These are phyloP conservation scores for Venturia asperata DNA, from an alignment of 2,329 filamentous ascomycete species.

Conservation along the genomic window DNA sequence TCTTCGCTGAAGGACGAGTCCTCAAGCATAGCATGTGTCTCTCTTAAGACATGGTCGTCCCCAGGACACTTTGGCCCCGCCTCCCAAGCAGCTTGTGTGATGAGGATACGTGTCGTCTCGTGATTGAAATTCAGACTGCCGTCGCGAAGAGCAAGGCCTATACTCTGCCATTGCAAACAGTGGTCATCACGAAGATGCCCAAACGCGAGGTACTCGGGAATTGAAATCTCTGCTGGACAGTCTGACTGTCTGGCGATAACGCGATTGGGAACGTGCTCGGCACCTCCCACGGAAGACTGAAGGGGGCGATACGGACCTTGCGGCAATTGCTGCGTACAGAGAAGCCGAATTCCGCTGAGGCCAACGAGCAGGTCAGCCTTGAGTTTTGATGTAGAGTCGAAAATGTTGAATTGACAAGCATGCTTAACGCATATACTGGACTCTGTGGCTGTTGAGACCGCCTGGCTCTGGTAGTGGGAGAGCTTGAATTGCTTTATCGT, in stretches of 20 bases:
- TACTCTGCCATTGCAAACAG: constrained; percentile 41
- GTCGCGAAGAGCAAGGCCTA: constrained; percentile 46
- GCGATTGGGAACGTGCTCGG: neutral
- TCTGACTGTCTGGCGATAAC: constrained; percentile 38
- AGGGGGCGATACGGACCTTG: neutral
- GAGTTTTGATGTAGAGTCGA: neutral
- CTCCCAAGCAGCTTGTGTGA: constrained; percentile 49
- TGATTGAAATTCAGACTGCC: constrained; percentile 55
- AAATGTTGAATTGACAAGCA: neutral
- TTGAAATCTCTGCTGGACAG: constrained; percentile 42
- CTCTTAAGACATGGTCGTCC: neutral
- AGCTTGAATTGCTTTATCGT: neutral
- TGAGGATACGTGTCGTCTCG: constrained; percentile 42
- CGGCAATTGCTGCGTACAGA: neutral
- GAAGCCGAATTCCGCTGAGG: neutral
- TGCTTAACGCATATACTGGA: neutral
- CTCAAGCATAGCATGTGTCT: neutral
- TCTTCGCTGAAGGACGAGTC: neutral
- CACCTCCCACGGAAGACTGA: neutral
- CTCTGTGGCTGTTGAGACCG: neutral
- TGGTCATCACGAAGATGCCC: constrained; percentile 43
- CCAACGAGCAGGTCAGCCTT: neutral
- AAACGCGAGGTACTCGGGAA: constrained; percentile 49
- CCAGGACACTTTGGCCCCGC: constrained; percentile 35
- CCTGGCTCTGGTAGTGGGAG: neutral